Base-by-base conservation (phyloP, 345 rosid species). In the Bruguiera parviflora region DNA sequence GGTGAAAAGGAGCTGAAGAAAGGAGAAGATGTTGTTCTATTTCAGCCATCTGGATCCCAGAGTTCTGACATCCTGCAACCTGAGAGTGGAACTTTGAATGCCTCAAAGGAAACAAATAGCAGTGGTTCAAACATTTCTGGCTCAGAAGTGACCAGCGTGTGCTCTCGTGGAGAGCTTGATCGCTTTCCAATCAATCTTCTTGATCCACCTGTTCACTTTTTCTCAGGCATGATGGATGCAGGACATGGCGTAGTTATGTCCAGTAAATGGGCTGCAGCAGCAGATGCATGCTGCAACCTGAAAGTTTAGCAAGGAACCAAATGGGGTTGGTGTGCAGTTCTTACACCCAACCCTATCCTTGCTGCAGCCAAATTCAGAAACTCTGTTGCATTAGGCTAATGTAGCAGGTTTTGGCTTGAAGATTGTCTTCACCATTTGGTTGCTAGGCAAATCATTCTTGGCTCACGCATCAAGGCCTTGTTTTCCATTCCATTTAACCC, bases 391-490 rank as follows among this genome's bases (percentile, higher is more conserved):
- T 51, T 55, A 65, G 39, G 39, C 69, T 67, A 16, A 53, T 4
- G 3, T 52, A 43, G 58, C 39, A 13, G 11, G 67, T 64, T 56
- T 69, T 13, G 63, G 83, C 46, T 56, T 56, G 68, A 33, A 64
- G 80, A 63, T 74, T 18, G 77, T 57, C 75, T 77, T 8, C 64
- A 13, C 80, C 67, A 67, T 80, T 84, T 79, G 92, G 84, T 82
- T 87, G 87, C 79, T 22, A 47, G 99, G 99, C 99, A 92, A 92
- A 55, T 92, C 99, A 90, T 95, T 90, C 97, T 95, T 95, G 90
- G 90, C 90, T 86, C 84, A 20, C 10, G 70, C 76, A 65, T 79
- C 70, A 56, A 63, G 74, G 83, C 22, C 58, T 51, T 72, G 79
- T 59, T 63, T 68, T 47, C 67, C 78, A 64, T 70, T 70, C 64